Evolutionary conservation across 2,329 filamentous ascomycete genomes (phyloP), one percentile per base, ranked within the genome.

Genomic region (Hymenoscyphus repandus): DNA sequence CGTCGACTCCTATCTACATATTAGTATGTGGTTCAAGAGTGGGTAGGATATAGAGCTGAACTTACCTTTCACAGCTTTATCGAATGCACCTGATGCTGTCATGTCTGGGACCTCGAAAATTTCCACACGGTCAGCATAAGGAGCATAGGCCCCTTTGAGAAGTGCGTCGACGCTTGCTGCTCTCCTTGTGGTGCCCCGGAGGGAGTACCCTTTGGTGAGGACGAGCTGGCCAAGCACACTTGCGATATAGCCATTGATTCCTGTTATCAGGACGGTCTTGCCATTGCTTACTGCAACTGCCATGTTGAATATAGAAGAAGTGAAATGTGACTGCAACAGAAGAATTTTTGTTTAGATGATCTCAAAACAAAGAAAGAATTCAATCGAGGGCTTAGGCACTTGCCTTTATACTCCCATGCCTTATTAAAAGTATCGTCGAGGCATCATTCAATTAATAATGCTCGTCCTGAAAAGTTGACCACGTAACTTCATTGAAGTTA

Each of bases 221-320:
- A 64, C 54, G 10, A 58, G 51, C 10, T 58, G 46, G 6, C 64
- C 61, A 2, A 65, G 51, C 6, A 61, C 56, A 39, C 58, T 61
- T 30, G 64, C 66, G 43, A 68, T 62, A 43, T 66, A 68, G 33
- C 67, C 66, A 49, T 66, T 66, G 43, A 63, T 63, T 5, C 66
- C 66, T 9, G 66, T 68, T 32, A 68, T 58, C 17, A 67, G 58
- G 6, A 66, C 54, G 5, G 59, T 62, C 39, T 64, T 57, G 32
- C 61, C 53, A 27, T 66, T 63, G 22, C 52, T 58, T 37, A 34
- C 20, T 46, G 60, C 49, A 31, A 62, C 45, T 31, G 59, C 51
- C 62, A 64, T 64, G 13, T 7, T 11, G 38, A 37, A 11, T 37
- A 11, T 37, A 5, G 12, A 9, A 5, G 34, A 13, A 5, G 10